Evolutionary conservation across 192 early-diverging fungal genomes (phyloP).

Genomic region (Haplosporangium gracile): DNA sequence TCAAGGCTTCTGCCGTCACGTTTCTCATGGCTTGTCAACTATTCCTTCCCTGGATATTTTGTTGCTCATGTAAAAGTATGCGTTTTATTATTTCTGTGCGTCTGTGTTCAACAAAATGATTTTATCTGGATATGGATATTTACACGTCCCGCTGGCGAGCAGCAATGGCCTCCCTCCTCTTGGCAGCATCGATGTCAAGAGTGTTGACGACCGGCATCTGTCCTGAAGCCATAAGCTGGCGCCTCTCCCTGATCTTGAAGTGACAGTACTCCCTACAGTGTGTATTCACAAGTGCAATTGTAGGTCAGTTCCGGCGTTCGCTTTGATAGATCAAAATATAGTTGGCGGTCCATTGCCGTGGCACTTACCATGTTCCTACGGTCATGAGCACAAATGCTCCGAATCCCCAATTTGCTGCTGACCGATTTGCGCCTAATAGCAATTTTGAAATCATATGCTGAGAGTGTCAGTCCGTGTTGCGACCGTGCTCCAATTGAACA

Average conservation of each 20-base stretch:
- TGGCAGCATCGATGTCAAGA: slow-evolving; percentile 42
- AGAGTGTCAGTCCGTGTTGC: not conserved
- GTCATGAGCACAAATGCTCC: slow-evolving; percentile 49
- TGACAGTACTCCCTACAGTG: slow-evolving; percentile 51
- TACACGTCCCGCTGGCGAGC: slow-evolving; percentile 44
- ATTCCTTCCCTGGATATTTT: too few relatives aligned
- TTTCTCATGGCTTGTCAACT: too few relatives aligned
- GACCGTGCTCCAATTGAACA: not conserved
- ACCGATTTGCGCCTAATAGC: slow-evolving; percentile 12
- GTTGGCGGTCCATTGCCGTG: too few relatives aligned
- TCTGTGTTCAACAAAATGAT: not conserved
- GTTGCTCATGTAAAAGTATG: too few relatives aligned
- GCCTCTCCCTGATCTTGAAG: slow-evolving; percentile 44
- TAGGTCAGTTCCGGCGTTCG: not conserved
- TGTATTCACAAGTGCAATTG: not conserved
- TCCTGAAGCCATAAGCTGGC: slow-evolving; percentile 49
- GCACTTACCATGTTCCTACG: slow-evolving; percentile 41
- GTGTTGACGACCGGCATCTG: slow-evolving; percentile 53
- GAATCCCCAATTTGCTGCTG: slow-evolving; percentile 50
- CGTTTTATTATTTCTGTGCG: too few relatives aligned
- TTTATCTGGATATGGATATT: not conserved
- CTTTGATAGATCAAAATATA: not conserved
- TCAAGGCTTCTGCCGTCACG: too few relatives aligned
- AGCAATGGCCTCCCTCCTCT: slow-evolving; percentile 42
- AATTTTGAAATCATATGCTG: not conserved